Evolutionary conservation across 1,139 yeast genomes (phyloP).

Genomic region (Scheffersomyces segobiensis): DNA sequence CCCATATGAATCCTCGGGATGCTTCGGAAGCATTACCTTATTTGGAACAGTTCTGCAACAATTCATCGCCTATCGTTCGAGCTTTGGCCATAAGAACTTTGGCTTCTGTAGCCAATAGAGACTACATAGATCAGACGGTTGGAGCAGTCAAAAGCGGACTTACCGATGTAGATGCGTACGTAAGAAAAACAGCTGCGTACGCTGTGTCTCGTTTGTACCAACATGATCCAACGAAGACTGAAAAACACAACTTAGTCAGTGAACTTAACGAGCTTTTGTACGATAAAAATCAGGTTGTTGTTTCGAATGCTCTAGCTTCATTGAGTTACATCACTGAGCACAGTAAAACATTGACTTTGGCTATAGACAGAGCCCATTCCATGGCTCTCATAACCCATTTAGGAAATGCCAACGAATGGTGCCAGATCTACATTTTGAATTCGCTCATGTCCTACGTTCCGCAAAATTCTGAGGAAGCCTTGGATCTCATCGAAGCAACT

Average conservation of each 20-base stretch:
- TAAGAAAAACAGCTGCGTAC: conserved; percentile 70
- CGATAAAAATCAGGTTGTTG: conserved; percentile 62
- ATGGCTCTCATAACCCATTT: conserved; percentile 50
- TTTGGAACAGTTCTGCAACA: conserved; percentile 51
- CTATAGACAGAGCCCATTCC: conserved; percentile 60
- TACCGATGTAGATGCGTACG: conserved; percentile 55
- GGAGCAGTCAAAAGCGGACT: conserved; percentile 32
- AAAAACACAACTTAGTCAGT: conserved; percentile 48
- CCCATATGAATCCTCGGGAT: conserved; percentile 51
- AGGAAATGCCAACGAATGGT: conserved; percentile 74
- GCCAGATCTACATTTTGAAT: conserved; percentile 68
- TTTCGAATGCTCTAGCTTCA: conserved; percentile 73
- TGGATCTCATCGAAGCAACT: conserved; percentile 63
- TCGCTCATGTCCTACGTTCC: conserved; percentile 75
- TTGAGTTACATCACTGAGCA: conserved; percentile 65
- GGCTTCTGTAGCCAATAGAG: conserved; percentile 56
- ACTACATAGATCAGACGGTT: conserved; percentile 43
- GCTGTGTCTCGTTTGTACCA: conserved; percentile 71
- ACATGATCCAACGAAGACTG: conserved; percentile 49
- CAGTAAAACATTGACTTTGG: conserved; percentile 48
- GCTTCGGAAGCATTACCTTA: conserved; percentile 59
- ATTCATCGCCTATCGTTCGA: conserved; percentile 33
- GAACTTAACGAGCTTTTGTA: conserved; percentile 58
- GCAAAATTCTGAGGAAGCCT: conserved; percentile 62
- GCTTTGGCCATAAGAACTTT: conserved; percentile 65